Evolutionary conservation across 345 rosid genomes (phyloP), one percentile per base, ranked within the genome.

Genomic region (Acer yangbiense): DNA sequence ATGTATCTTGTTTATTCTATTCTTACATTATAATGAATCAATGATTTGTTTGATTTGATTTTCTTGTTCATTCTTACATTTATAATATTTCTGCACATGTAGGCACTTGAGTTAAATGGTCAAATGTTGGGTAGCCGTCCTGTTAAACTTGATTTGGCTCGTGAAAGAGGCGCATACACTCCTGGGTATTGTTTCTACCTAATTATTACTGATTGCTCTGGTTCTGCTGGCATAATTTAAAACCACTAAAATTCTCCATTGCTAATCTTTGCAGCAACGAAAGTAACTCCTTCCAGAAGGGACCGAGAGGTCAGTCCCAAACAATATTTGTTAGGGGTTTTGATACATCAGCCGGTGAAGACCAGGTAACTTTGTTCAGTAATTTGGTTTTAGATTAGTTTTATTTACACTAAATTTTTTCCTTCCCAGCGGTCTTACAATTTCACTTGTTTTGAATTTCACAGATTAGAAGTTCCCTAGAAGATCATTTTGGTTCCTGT

Each of bases 81-180:
- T 18, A 54, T 76, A 35, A 20, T 43, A 18, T 64, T 35, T 39
- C 35, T 43, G 39, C n/a, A 39, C 1, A 3, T 69, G n/a, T 75
- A 96, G 99, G 98, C 91, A 8, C 77, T 91, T 20, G 84, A 87
- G 23, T 78, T 86, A 18, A 76, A 87, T 80, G 99, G 99, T 52
- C 76, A 74, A 43, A 20, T 62, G 77, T 72, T 94, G 17, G 75
- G 73, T 3, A 88, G 84, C 17, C 94, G 99, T 68, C 74, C 78
- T 4, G 13, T 96, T 74, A 92, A 81, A 75, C 89, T 96, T 81
- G 98, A 93, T 86, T 0, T 91, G 27, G 99, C 99, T 9, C 79
- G 80, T 0, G 95, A 87, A 69, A 88, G 97, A 78, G 94, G 93
- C 1, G 73, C 93, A 11, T 85, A 81, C 71, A 89, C 95, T n/a